Percentiles rank a stretch among this genome's conserved stretches.
Evolutionary conservation across 1,284 basidiomycete species (phyloP).

Genomic region (Moniliophthora roreri): DNA sequence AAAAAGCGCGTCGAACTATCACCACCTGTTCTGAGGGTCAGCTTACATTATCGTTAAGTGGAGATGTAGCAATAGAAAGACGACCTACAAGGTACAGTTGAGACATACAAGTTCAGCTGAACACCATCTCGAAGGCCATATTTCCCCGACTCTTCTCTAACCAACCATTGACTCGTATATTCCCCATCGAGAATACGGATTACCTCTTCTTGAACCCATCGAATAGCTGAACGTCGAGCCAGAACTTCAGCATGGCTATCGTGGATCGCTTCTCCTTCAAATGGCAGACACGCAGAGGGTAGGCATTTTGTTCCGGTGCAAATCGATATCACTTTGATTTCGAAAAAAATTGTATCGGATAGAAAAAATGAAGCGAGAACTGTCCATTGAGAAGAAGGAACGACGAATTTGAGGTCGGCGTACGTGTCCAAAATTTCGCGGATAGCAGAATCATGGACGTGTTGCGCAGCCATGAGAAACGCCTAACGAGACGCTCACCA

Average conservation of each 20-base stretch:
- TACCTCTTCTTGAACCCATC: conserved; percentile 82
- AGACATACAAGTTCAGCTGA: conserved; percentile 75
- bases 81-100: conserved; percentile 81
- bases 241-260: conserved; percentile 92
- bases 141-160: conserved; percentile 30
- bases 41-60: conserved; percentile 9
- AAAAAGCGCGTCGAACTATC: conserved; percentile 86
- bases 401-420: conserved; percentile 41
- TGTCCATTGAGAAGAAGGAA: conserved; percentile 55
- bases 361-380: conserved; percentile 61
- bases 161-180: conserved; percentile 46
- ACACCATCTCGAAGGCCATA: conserved; percentile 55
- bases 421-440: conserved; percentile 43
- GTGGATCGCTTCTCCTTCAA: conserved; percentile 80
- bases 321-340: conserved; percentile 61
- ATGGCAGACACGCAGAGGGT: conserved; percentile 62
- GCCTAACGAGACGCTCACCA: too few relatives aligned
- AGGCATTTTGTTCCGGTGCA: conserved; percentile 90
- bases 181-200: conserved; percentile 23
- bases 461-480: too few relatives aligned
- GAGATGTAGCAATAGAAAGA: conserved; percentile 13
- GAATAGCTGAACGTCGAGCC: conserved; percentile 74
- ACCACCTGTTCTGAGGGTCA: conserved; percentile 57
- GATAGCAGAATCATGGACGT: conserved; percentile 19
- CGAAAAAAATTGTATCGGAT: conserved; percentile 15